phyloP scores from a whole-genome alignment of 495 filamentous ascomycete species.

The Sordaria brevicollis region DNA sequence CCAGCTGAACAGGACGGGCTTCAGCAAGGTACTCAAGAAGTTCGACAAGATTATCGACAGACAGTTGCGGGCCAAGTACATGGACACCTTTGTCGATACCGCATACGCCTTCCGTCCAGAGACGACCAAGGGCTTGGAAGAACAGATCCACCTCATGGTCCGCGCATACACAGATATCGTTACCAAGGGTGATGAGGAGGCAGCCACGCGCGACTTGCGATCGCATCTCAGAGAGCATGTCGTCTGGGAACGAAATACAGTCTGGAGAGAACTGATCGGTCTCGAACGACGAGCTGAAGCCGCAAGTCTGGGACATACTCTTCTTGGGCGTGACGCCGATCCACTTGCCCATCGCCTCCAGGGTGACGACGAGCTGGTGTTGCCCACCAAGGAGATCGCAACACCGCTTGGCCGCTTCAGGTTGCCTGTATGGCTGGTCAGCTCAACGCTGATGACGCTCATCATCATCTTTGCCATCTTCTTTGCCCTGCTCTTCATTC shows the following conservation, averaged over 20 bases:
- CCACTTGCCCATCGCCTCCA: constrained; percentile 61
- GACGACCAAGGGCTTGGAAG: constrained; percentile 60
- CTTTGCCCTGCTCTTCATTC: constrained; percentile 54
- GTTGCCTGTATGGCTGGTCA: constrained; percentile 74
- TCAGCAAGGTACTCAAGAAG: constrained; percentile 93
- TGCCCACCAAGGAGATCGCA: constrained; percentile 51
- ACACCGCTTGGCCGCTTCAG: constrained; percentile 74
- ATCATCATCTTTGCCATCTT: constrained; percentile 63
- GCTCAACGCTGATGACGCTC: constrained; percentile 68
- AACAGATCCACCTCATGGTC: constrained; percentile 62
- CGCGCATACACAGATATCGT: constrained; percentile 69
- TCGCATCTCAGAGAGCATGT: constrained; percentile 94
- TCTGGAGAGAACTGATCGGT: constrained; percentile 98
- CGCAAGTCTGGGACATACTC: constrained; percentile 77
- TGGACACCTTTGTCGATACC: constrained; percentile 57
- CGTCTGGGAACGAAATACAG: constrained; percentile 97
- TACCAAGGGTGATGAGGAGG: constrained; percentile 62
- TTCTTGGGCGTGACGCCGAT: constrained; percentile 67
- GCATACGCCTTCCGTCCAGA: constrained; percentile 65
- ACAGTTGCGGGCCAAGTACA: constrained; percentile 62
- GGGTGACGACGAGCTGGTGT: constrained; percentile 57
- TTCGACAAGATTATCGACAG: constrained; percentile 94
- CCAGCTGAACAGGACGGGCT: constrained; percentile 93
- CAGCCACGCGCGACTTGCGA: constrained; percentile 74
- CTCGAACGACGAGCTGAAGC: constrained; percentile 94